Conservation (phyloP, 2,329 filamentous ascomycete genomes). For the Phialophora tarda region DNA sequence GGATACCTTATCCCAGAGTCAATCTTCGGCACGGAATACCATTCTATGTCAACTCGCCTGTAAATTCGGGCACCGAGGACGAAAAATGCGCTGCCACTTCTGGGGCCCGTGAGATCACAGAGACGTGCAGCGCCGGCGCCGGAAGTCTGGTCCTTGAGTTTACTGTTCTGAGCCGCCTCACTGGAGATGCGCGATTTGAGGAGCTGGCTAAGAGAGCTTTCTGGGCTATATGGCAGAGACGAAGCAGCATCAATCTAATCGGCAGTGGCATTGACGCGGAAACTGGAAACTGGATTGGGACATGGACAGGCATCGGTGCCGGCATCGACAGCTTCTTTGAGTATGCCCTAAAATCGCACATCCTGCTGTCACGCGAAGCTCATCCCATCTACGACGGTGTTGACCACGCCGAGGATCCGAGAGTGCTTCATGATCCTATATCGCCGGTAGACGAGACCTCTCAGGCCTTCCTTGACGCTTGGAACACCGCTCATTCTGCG, state of each 20-base stretch:
- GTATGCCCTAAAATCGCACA: constrained; percentile 92
- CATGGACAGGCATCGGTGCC: constrained; percentile 91
- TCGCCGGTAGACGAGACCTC: constrained; percentile 71
- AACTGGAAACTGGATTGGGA: constrained; percentile 83
- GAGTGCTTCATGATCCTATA: constrained; percentile 68
- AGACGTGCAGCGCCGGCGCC: constrained; percentile 96
- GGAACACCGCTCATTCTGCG: constrained; percentile 82
- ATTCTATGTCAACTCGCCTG: constrained; percentile 85
- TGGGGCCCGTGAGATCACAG: constrained; percentile 74
- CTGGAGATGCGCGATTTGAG: constrained; percentile 86
- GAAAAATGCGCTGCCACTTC: constrained; percentile 33
- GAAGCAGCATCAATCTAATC: constrained; percentile 84
- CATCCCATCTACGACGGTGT: constrained; percentile 46
- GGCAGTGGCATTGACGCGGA: constrained; percentile 93
- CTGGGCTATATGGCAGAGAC: constrained; percentile 92
- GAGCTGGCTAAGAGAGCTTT: constrained; percentile 88
- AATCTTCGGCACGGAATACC: constrained; percentile 90
- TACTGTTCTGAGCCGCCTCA: constrained; percentile 84
- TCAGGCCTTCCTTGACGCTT: constrained; percentile 78
- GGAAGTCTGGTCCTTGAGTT: constrained; percentile 94
- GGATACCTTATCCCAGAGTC: constrained; percentile 91
- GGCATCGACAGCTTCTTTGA: constrained; percentile 99
- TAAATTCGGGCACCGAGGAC: constrained; percentile 56
- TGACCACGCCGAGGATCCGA: constrained; percentile 59
- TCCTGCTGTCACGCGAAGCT: constrained; percentile 79